phyloP scores from a whole-genome alignment of 192 early-diverging fungal genomes.

The Paraglomus occultum region DNA sequence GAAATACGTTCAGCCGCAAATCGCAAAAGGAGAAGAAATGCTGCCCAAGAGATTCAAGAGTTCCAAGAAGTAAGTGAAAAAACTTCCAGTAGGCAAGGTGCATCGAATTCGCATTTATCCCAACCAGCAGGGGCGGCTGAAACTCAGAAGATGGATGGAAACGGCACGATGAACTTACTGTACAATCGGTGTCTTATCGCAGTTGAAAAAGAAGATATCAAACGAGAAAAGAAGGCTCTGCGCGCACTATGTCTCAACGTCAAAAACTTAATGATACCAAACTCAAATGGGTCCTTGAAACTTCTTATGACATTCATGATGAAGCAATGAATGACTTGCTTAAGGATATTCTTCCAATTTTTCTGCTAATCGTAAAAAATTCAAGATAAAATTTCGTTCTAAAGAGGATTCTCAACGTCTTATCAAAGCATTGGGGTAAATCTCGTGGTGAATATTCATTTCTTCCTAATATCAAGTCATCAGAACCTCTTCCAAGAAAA shows the following conservation, averaged over 20 bases:
- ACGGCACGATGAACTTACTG: too few species aligned
- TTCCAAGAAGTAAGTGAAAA: neutral
- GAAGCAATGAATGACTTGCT: neutral
- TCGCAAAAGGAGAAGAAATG: conserved; percentile 1
- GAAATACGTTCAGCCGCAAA: neutral
- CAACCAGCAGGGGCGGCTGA: conserved; percentile 14
- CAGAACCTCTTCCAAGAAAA: too few species aligned
- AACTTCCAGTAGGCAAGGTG: neutral
- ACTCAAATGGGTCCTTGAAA: neutral
- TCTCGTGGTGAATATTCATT: neutral
- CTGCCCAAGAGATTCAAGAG: neutral
- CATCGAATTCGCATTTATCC: conserved; percentile 14
- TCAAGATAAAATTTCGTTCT: neutral
- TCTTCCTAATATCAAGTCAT: too few species aligned
- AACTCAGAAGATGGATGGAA: conserved; percentile 13
- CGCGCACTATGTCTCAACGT: neutral
- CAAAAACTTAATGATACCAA: neutral
- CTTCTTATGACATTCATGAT: neutral
- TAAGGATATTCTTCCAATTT: conserved; percentile 3
- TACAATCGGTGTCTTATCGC: too few species aligned
- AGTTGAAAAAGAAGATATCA: neutral
- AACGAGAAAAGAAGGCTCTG: neutral
- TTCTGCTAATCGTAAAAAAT: conserved; percentile 13
- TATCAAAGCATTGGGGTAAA: neutral
- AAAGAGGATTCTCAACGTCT: neutral